These are phyloP conservation scores for Exidia glandulosa DNA, from an alignment of 768 basidiomycete species.

Conservation along the genomic window DNA sequence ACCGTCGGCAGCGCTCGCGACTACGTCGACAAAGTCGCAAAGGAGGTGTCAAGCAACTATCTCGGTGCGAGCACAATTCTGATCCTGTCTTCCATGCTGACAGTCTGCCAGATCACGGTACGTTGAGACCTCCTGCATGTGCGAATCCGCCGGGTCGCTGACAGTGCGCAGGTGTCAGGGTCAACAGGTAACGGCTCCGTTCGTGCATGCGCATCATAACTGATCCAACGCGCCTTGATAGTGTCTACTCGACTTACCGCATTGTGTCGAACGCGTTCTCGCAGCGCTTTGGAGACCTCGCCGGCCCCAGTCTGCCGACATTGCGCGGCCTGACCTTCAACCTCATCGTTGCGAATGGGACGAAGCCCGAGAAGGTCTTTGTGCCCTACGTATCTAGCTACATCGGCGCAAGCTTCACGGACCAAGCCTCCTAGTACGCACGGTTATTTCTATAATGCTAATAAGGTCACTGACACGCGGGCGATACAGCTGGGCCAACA, in stretches of 20 bases:
- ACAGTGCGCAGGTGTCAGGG: conserved; percentile 37
- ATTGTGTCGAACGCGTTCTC: conserved; percentile 33
- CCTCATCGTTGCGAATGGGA: conserved; percentile 36
- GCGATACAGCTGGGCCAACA: conserved; percentile 39
- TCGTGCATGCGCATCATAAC: background rate
- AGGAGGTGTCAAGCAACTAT: conserved; percentile 51
- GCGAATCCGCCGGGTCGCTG: background rate
- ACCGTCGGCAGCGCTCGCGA: conserved; percentile 26
- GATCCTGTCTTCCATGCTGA: background rate
- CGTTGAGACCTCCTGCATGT: background rate
- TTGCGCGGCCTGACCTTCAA: conserved; percentile 36
- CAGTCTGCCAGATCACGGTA: background rate
- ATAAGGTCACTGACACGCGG: background rate
- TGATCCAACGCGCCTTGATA: background rate
- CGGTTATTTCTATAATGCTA: background rate
- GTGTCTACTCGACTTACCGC: conserved; percentile 48
- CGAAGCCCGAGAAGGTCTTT: conserved; percentile 33
- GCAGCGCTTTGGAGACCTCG: conserved; percentile 47
- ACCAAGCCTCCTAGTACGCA: conserved; percentile 40
- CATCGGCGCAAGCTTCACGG: conserved; percentile 37
- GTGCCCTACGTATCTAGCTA: conserved; percentile 44
- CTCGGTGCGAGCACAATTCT: conserved; percentile 25
- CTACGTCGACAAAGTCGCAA: conserved; percentile 47
- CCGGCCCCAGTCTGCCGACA: conserved; percentile 40
- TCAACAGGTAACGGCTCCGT: conserved; percentile 27